Percentiles rank a stretch among this genome's conserved stretches.
phyloP scores from a whole-genome alignment of 495 filamentous ascomycete genomes.

The Aspergillus ostianus region DNA sequence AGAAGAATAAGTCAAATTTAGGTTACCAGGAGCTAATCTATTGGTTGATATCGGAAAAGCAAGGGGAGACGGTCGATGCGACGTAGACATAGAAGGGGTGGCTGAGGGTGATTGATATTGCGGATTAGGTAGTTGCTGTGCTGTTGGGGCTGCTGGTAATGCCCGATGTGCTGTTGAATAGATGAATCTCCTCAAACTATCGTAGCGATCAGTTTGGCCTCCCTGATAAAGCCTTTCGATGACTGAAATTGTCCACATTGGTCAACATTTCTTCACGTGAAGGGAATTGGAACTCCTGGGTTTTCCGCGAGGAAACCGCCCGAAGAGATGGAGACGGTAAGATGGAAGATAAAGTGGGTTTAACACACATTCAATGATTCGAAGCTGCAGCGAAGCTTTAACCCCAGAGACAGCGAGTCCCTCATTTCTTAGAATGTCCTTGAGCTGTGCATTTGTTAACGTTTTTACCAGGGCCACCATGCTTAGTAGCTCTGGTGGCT shows the following conservation, averaged over 20 bases:
- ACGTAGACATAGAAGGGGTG: conserved; percentile 23
- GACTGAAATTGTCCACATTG: conserved; percentile 20
- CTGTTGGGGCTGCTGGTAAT: conserved; percentile 25
- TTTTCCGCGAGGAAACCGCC: background rate
- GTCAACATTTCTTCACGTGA: conserved; percentile 6
- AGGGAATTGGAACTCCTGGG: background rate
- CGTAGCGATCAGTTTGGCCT: conserved; percentile 33
- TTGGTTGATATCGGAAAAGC: conserved; percentile 32
- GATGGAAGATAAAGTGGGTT: conserved; percentile 15
- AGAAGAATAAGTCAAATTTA: conserved; percentile 11
- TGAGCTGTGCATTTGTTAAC: conserved; percentile 69
- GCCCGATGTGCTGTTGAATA: conserved; percentile 27
- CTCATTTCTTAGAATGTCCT: conserved; percentile 67
- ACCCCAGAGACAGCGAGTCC: conserved; percentile 71
- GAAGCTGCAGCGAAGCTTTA: conserved; percentile 73
- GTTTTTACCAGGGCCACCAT: conserved; percentile 52
- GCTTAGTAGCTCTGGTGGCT: conserved; percentile 34
- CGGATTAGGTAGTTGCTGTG: conserved; percentile 23
- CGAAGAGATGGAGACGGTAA: background rate
- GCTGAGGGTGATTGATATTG: conserved; percentile 29
- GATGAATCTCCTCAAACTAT: conserved; percentile 33
- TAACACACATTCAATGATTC: conserved; percentile 72
- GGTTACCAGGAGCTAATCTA: conserved; percentile 33
- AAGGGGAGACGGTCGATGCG: conserved; percentile 29
- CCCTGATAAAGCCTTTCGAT: conserved; percentile 37